These are phyloP conservation scores for Populus nigra DNA, from an alignment of 345 rosid genomes.

Conservation along the genomic window DNA sequence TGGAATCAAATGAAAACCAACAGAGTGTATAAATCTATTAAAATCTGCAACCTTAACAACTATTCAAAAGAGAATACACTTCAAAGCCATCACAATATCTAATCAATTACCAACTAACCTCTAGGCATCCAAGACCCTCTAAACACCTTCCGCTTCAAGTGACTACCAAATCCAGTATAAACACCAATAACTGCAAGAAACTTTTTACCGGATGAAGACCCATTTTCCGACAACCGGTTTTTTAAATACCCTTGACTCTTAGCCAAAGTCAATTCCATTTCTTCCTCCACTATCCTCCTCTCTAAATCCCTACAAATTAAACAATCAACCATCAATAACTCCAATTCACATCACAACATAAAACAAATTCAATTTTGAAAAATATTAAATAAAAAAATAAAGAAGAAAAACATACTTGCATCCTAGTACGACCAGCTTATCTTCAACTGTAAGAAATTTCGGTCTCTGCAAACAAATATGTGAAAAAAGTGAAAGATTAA, in stretches of 20 bases:
- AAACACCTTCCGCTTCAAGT: constrained; percentile 62
- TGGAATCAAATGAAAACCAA: not conserved
- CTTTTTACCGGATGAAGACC: constrained; percentile 50
- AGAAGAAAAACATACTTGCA: constrained; percentile 69
- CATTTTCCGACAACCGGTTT: constrained; percentile 40
- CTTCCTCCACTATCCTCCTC: constrained; percentile 78
- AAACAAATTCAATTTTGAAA: not conserved
- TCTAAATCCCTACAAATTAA: constrained; percentile 66
- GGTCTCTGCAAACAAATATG: constrained; percentile 59
- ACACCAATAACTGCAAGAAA: constrained; percentile 92
- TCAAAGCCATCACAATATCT: not conserved
- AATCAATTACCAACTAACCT: constrained; percentile 40
- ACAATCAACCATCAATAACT: not conserved
- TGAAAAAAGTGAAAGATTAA: constrained; percentile 8
- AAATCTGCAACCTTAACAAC: not conserved
- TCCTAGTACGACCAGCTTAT: constrained; percentile 67
- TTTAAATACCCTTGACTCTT: constrained; percentile 86
- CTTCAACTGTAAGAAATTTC: constrained; percentile 82
- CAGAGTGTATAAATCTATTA: not conserved
- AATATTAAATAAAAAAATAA: constrained; percentile 5
- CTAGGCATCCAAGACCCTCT: constrained; percentile 97
- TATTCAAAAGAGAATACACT: not conserved
- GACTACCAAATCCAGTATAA: constrained; percentile 93
- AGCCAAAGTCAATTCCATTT: constrained; percentile 93
- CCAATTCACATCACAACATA: not conserved